Evolutionary conservation across 495 filamentous ascomycete species (phyloP).

Genomic region (Penicillium riverlandense): DNA sequence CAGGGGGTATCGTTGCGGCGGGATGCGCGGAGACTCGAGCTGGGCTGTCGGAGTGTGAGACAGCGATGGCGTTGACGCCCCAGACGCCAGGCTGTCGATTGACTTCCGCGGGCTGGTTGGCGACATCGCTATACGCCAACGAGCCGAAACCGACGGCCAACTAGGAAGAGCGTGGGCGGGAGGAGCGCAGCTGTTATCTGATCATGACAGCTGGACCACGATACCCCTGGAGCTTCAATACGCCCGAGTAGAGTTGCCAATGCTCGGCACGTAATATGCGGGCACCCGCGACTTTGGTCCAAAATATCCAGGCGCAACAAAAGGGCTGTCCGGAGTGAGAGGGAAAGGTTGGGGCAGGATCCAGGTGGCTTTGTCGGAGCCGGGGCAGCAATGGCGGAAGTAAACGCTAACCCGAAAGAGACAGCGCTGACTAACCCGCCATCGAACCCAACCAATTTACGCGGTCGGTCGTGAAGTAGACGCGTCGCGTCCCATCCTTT

Average conservation of each 20-base stretch:
- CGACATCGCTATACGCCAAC: constrained; percentile 50
- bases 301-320: constrained; percentile 1
- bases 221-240: constrained; percentile 1
- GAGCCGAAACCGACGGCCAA: constrained; percentile 30
- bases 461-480: too few species aligned
- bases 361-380: constrained; percentile 14
- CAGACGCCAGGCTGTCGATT: constrained; percentile 55
- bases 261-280: not conserved
- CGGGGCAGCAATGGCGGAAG: too few species aligned
- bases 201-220: constrained; percentile 32
- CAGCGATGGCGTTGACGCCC: constrained; percentile 42
- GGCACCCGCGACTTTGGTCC: constrained; percentile 1
- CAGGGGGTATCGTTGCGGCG: constrained; percentile 38
- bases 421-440: too few species aligned
- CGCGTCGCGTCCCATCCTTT: too few species aligned
- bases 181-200: constrained; percentile 28
- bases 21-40: constrained; percentile 35
- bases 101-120: constrained; percentile 60
- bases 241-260: not conserved
- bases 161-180: constrained; percentile 7
- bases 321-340: not conserved
- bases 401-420: constrained; percentile 6
- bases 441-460: constrained; percentile 24
- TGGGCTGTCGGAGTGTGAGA: constrained; percentile 53
- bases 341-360: constrained; percentile 1